Percentiles rank a stretch among this genome's conserved stretches.
Evolutionary conservation across 768 basidiomycete species (phyloP).

Genomic region (Grammothele lineata): DNA sequence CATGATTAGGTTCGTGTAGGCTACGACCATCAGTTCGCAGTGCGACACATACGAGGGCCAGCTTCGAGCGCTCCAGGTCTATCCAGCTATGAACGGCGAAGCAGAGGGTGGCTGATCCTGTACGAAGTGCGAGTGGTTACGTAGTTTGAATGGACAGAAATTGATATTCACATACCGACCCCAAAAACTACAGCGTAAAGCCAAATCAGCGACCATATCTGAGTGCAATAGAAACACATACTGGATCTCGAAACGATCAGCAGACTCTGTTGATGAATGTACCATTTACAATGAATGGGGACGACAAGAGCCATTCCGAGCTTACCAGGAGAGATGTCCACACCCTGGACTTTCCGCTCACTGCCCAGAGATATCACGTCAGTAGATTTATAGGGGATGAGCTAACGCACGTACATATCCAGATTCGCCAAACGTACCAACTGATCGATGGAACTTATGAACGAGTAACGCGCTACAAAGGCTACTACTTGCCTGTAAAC

Average conservation of each 20-base stretch:
- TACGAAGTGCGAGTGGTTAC: neutral
- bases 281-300: too few relatives aligned
- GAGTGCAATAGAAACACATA: neutral
- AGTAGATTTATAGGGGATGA: neutral
- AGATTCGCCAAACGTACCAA: conserved; percentile 9
- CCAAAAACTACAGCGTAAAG: neutral
- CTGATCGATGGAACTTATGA: neutral
- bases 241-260: neutral
- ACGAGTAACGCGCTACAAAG: too few relatives aligned
- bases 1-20: too few relatives aligned
- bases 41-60: too few relatives aligned
- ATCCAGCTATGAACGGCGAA: too few relatives aligned
- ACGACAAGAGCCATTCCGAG: too few relatives aligned
- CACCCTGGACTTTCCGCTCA: conserved; percentile 1
- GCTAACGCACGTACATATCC: neutral
- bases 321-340: neutral
- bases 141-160: neutral
- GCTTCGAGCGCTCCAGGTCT: neutral
- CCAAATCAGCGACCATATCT: neutral
- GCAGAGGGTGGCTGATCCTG: neutral
- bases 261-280: neutral
- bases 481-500: conserved; percentile 2
- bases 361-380: neutral
- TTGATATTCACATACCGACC: conserved; percentile 1
- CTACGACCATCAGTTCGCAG: too few relatives aligned